Conservation (phyloP, 169 alveolate species). For the Amoebophrya sp. region DNA sequence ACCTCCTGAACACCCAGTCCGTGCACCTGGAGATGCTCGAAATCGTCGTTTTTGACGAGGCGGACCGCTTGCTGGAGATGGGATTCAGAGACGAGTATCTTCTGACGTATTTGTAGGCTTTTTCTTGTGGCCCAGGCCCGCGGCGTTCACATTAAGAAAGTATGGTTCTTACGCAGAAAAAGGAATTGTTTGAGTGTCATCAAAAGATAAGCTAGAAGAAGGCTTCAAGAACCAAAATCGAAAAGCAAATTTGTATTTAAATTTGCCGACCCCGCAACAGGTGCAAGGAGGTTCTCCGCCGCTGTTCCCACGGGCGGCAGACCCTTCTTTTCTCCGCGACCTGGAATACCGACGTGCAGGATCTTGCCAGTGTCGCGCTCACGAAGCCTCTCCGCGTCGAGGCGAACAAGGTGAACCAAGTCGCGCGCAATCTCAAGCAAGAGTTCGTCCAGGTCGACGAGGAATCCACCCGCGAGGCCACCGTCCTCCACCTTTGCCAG, state of each 20-base stretch:
- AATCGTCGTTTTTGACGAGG: constrained; percentile 83
- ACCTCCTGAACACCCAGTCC: constrained; percentile 36
- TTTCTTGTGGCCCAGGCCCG: no score
- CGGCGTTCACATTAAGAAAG: no score
- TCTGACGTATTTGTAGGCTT: no score
- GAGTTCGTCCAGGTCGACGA: constrained; percentile 24
- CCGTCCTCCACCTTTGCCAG: constrained; percentile 27
- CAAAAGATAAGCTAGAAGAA: background rate
- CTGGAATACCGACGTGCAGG: constrained; percentile 55
- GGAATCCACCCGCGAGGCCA: constrained; percentile 25
- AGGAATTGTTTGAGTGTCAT: background rate
- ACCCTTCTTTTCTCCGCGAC: constrained; percentile 77
- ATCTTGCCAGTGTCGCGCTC: constrained; percentile 55
- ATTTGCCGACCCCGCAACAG: no score
- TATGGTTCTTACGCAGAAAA: background rate
- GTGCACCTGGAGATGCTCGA: constrained; percentile 61
- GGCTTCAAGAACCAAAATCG: background rate
- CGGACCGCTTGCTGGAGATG: constrained; percentile 85
- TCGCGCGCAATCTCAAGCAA: constrained; percentile 20
- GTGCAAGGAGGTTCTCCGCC: constrained; percentile 33
- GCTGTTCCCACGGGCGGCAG: constrained; percentile 45
- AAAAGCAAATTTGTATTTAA: background rate
- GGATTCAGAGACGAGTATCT: constrained; percentile 75
- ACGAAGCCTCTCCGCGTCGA: constrained; percentile 44
- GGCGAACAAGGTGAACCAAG: background rate